These are phyloP conservation scores for Penicillium sp. DNA, from an alignment of 2,329 filamentous ascomycete genomes.

Conservation along the genomic window DNA sequence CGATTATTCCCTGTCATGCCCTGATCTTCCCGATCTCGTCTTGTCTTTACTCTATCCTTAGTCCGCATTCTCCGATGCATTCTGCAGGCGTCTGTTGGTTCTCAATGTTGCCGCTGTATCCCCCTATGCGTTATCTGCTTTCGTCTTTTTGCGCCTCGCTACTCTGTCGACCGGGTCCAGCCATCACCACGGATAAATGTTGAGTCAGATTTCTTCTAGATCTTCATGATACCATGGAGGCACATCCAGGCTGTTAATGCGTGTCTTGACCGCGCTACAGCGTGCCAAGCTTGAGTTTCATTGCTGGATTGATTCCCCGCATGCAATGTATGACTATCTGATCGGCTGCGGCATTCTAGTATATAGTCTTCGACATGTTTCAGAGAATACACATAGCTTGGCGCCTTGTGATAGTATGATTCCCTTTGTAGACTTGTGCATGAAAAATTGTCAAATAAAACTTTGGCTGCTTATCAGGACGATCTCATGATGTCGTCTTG, in stretches of 20 bases:
- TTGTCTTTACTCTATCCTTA: conserved; percentile 9
- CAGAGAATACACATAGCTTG: conserved; percentile 22
- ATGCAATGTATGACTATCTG: conserved; percentile 31
- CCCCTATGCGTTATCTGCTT: conserved; percentile 10
- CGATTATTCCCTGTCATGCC: conserved; percentile 24
- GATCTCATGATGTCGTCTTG: background rate
- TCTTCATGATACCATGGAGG: background rate
- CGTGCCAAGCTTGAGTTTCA: background rate
- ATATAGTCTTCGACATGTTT: conserved; percentile 27
- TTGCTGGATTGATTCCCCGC: conserved; percentile 19
- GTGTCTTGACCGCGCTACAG: conserved; percentile 1
- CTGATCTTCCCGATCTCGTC: conserved; percentile 21
- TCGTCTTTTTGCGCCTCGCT: conserved; percentile 22
- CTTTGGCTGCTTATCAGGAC: background rate
- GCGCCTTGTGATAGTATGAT: background rate
- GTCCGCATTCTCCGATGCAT: conserved; percentile 35
- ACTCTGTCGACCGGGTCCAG: conserved; percentile 6
- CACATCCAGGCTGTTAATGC: background rate
- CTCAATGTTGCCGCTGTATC: conserved; percentile 21
- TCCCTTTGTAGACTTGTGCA: background rate
- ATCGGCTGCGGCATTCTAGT: conserved; percentile 27
- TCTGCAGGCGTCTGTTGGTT: conserved; percentile 38
- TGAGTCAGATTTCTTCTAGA: background rate
- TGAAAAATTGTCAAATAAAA: background rate
- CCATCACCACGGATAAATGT: background rate